Evolutionary conservation across 306 rosid genomes (phyloP), one percentile per base, ranked within the genome.

Genomic region (Citrullus mucosospermus): DNA sequence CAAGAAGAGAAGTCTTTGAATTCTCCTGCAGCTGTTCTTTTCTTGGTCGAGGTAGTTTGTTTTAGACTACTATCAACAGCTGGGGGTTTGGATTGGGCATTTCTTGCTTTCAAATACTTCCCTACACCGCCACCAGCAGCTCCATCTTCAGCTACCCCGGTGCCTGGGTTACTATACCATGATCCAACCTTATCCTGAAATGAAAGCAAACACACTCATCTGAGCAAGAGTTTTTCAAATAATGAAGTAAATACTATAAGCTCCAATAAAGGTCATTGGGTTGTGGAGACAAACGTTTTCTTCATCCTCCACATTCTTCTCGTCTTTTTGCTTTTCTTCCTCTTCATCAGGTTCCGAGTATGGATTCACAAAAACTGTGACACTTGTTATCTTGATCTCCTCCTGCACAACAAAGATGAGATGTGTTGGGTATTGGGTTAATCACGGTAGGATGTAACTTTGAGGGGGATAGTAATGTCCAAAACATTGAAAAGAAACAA

Each of bases 341-440:
- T 88, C 89, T 84, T 92, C 99, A 22, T 92, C 98, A n/a, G 93
- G 97, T 82, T 96, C 99, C 7, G 90, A 44, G 81, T 92, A 91
- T 30, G 99, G 97, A 84, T 96, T 96, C 80, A 96, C 93, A 76
- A 92, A 96, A 79, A 88, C 79, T 11, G 92, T 84, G 77, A 92
- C 89, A 77, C 87, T 80, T 46, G 88, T 91, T 81, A 96, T 92
- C 88, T 96, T 92, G 84, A 95, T 91, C 80, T 96, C 99, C 81
- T 96, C 99, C 99, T 96, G 89, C 83, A 82, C 75, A 62, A 69
- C 57, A 65, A 74, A 50, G 60, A 71, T 71, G n/a, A 71, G 41
- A 50, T 72, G 22, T 50, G 38, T 25, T 71, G 20, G 36, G 57
- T 32, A 10, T 0, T 55, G 59, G 59, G 59, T 55, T 46, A 16